Percentiles rank a stretch among this genome's conserved stretches.
phyloP scores from a whole-genome alignment of 2,329 filamentous ascomycete genomes.

The Diaporthe amygdali region DNA sequence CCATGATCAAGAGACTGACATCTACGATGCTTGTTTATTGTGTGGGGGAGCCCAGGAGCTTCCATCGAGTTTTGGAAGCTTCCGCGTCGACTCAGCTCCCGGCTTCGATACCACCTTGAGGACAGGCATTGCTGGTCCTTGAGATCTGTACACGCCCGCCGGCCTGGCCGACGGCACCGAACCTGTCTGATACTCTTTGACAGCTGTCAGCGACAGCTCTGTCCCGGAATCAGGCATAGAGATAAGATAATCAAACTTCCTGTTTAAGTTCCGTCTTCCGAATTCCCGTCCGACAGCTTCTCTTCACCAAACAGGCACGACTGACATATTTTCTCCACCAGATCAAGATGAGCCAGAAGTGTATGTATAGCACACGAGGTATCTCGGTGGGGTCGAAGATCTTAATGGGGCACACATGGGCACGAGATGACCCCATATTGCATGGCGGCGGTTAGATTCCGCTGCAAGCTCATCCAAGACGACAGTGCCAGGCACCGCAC shows the following conservation, averaged over 20 bases:
- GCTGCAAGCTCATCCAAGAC: background rate
- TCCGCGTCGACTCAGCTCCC: background rate
- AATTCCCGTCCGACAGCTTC: background rate
- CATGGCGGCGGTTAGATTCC: background rate
- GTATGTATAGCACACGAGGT: background rate
- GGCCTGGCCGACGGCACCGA: background rate
- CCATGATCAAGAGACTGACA: background rate
- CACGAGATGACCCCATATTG: background rate
- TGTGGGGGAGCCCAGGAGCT: background rate
- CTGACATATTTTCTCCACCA: background rate
- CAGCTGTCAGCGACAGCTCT: background rate
- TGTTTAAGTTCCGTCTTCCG: background rate
- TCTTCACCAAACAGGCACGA: background rate
- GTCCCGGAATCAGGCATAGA: background rate
- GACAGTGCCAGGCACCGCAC: background rate
- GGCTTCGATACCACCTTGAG: background rate
- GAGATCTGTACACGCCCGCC: background rate
- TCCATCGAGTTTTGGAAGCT: background rate
- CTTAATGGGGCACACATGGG: no score
- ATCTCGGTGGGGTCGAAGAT: background rate
- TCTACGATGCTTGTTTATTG: background rate
- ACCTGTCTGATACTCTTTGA: background rate
- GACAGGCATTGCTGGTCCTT: conserved; percentile 2
- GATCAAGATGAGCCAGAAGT: conserved; percentile 1
- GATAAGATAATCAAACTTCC: background rate